Percentiles rank a stretch among this genome's conserved stretches.
Conservation (phyloP, 768 basidiomycete species). For the Gymnopilus junonius region DNA sequence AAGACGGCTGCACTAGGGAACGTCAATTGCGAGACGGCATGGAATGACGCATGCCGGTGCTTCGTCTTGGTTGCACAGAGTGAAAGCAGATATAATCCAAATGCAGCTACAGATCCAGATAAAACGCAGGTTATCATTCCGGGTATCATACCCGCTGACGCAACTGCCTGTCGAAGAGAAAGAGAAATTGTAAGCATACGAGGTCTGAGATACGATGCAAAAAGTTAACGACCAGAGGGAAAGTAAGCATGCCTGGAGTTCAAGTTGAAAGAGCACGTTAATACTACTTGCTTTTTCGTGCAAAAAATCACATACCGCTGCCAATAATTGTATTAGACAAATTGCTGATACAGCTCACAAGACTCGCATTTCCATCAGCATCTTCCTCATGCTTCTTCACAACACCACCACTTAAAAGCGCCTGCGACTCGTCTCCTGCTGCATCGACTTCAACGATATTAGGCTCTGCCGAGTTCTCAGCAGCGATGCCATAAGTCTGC, state of each 20-base stretch:
- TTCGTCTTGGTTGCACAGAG: conserved; percentile 79
- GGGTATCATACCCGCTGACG: conserved; percentile 87
- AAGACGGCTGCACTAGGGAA: conserved; percentile 87
- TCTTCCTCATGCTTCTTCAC: conserved; percentile 23
- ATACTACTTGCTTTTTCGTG: background rate
- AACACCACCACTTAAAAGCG: conserved; percentile 58
- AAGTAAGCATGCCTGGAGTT: conserved; percentile 80
- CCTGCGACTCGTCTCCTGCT: conserved; percentile 53
- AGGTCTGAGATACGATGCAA: conserved; percentile 8
- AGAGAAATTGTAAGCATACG: conserved; percentile 7
- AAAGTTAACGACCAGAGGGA: conserved; percentile 67
- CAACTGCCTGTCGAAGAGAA: conserved; percentile 67
- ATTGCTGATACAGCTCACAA: conserved; percentile 76
- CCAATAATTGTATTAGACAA: conserved; percentile 92
- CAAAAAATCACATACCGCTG: conserved; percentile 59
- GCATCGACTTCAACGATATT: conserved; percentile 13
- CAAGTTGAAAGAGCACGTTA: conserved; percentile 3
- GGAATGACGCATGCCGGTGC: conserved; percentile 81
- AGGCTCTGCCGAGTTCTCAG: conserved; percentile 36
- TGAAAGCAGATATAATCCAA: conserved; percentile 90
- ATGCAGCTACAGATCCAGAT: conserved; percentile 75
- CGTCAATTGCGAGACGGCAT: conserved; percentile 81
- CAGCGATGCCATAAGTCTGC: conserved; percentile 67
- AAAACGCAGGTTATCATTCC: conserved; percentile 88
- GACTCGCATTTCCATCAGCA: conserved; percentile 68